Base-by-base conservation (phyloP, 306 rosid species). In the Glycine soja region DNA sequence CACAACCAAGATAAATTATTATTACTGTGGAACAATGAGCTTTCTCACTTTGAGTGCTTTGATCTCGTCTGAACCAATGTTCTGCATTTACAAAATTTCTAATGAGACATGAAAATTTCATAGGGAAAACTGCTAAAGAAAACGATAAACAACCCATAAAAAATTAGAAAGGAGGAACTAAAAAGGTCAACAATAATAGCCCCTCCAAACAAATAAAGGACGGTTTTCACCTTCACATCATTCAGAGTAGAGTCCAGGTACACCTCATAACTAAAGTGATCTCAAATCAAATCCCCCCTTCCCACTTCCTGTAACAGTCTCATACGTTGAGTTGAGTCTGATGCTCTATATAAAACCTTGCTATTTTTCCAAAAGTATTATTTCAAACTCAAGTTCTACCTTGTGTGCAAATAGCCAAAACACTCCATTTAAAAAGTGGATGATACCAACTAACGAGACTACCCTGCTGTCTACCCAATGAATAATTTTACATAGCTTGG, bases 11-110 rank as follows among this genome's bases (percentile, higher is more conserved):
- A 19, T 45, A 62, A 30, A 70, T 13, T 65, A 56, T 86, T 15
- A 82, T 82, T 91, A 93, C 97, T 89, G 97, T 61, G 87, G 82
- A 66, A 75, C 85, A 88, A 92, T 92, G 42, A 94, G 94, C 87
- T 86, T 92, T 69, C 98, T 85, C 48, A 80, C 90, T 85, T 86
- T 94, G 67, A 94, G 97, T 79, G 89, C 86, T 86, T 90, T 90
- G 65, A 94, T 82, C 32, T 89, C 93, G 70, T 92, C 94, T 80
- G 91, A 80, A 74, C 82, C 83, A 68, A 92, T 64, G 58, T 19
- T 89, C 98, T 91, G 90, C 70, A 86, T 59, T 73, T 56, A 47
- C 62, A 81, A 77, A 61, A 72, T 18, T 73, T 40, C 7, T 12
- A 72, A 45, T 68, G 12, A 86, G 82, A 46, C 11, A 30, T 54